A percentile compares a stretch with the other conserved stretches of the same genome.
These are phyloP conservation scores for Candida ponderosae DNA, from an alignment of 805 yeast genomes.

Conservation along the genomic window DNA sequence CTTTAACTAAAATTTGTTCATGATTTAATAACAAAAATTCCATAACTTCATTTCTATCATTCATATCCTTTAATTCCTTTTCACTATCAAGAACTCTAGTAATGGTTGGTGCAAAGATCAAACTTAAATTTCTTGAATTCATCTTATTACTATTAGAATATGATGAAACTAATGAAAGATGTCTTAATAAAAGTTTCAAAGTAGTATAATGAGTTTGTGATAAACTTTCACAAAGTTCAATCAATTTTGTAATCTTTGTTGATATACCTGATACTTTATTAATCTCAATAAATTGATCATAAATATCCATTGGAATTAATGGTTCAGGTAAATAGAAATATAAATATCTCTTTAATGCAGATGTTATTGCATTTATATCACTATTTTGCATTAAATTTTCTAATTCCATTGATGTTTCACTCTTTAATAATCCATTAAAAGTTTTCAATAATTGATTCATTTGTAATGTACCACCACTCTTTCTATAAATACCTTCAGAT, in stretches of 20 bases:
- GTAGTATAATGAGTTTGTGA: conserved; percentile 65
- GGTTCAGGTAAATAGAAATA: conserved; percentile 75
- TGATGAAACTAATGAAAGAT: conserved; percentile 52
- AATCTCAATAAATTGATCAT: conserved; percentile 58
- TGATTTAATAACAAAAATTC: conserved; percentile 58
- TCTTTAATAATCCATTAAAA: conserved; percentile 18
- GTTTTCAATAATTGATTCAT: conserved; percentile 27
- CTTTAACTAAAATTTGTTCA: conserved; percentile 25
- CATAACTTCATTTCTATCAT: conserved; percentile 66
- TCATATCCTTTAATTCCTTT: conserved; percentile 80
- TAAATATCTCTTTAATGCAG: conserved; percentile 80
- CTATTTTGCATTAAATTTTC: conserved; percentile 30
- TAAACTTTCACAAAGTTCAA: conserved; percentile 37
- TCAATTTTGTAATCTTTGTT: conserved; percentile 31
- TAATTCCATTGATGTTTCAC: conserved; percentile 26
- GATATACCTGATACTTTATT: conserved; percentile 25
- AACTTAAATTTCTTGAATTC: conserved; percentile 76
- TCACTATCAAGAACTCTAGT: conserved; percentile 74
- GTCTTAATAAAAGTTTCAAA: conserved; percentile 49
- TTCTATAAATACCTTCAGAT: conserved; percentile 83
- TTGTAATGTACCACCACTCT: conserved; percentile 47
- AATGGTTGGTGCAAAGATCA: conserved; percentile 92
- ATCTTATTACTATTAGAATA: conserved; percentile 59
- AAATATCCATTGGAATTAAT: conserved; percentile 60
- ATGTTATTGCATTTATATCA: conserved; percentile 83